phyloP scores from a whole-genome alignment of 352 stramenopile genomes.

The Blastocystis sp. region DNA sequence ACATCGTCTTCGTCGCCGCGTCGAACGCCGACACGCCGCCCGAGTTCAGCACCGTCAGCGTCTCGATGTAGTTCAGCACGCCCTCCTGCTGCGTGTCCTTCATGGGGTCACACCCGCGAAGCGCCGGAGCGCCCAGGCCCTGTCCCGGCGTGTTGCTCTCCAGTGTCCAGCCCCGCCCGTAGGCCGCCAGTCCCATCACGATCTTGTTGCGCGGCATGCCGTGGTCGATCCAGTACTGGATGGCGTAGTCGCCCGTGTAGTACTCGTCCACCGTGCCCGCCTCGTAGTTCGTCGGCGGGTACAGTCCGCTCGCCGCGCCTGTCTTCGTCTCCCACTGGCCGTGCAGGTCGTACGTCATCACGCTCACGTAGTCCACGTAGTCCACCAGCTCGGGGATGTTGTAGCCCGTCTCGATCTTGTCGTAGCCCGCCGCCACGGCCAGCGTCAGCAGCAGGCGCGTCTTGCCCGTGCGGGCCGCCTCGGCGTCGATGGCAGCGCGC shows the following conservation, averaged over 20 bases:
- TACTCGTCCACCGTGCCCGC: constrained; percentile 51
- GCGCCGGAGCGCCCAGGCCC: not conserved
- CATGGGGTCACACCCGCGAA: constrained; percentile 52
- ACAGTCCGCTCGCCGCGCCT: constrained; percentile 42
- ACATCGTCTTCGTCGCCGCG: constrained; percentile 31
- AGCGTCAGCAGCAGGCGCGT: constrained; percentile 42
- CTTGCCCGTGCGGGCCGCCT: constrained; percentile 45
- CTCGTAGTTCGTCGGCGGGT: constrained; percentile 39
- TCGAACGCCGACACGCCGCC: constrained; percentile 31
- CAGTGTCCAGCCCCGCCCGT: constrained; percentile 62
- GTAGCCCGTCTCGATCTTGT: constrained; percentile 59
- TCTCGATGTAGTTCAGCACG: constrained; percentile 61
- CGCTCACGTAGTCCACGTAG: constrained; percentile 34
- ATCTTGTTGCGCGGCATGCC: constrained; percentile 64
- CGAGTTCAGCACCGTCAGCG: constrained; percentile 17
- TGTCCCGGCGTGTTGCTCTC: constrained; percentile 36
- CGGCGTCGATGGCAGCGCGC: constrained; percentile 44
- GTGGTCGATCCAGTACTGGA: constrained; percentile 48
- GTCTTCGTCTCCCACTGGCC: constrained; percentile 62
- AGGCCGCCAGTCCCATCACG: constrained; percentile 56
- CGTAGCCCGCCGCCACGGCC: constrained; percentile 45
- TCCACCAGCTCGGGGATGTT: constrained; percentile 24
- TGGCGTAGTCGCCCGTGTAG: constrained; percentile 65
- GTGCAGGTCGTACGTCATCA: constrained; percentile 66
- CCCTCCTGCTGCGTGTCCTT: constrained; percentile 55